phyloP scores from a whole-genome alignment of 2,329 filamentous ascomycete genomes.

The Tympanopsis confertula region DNA sequence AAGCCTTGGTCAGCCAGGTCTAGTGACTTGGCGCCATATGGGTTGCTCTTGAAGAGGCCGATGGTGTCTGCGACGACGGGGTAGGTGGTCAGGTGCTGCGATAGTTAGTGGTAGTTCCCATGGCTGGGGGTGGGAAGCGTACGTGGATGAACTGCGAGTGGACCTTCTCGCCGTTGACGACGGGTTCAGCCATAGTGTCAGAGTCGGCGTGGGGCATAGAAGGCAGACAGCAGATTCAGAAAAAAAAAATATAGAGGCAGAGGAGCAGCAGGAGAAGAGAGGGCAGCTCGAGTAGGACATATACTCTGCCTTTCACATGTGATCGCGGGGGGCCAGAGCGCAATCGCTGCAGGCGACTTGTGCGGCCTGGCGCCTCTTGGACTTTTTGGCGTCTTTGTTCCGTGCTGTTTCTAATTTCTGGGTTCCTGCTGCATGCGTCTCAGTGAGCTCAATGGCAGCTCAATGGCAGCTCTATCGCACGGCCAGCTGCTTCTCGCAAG shows the following conservation, averaged over 20 bases:
- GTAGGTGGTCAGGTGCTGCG: constrained; percentile 48
- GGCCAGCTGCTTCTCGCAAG: too few species aligned
- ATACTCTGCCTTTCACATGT: too few species aligned
- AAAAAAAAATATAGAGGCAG: background rate
- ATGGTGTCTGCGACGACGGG: constrained; percentile 50
- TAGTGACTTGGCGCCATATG: constrained; percentile 51
- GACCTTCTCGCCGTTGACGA: constrained; percentile 1
- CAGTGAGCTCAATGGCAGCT: too few species aligned
- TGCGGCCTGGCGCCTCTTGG: too few species aligned
- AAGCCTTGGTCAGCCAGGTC: constrained; percentile 45
- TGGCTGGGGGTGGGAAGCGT: background rate
- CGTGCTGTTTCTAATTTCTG: background rate
- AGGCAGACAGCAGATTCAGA: background rate
- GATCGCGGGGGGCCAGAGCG: too few species aligned
- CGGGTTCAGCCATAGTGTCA: background rate
- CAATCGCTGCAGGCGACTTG: too few species aligned
- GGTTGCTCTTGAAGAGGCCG: constrained; percentile 45
- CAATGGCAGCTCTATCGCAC: too few species aligned
- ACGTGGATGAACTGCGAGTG: background rate
- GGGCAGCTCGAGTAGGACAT: too few species aligned
- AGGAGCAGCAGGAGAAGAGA: too few species aligned
- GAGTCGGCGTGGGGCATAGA: background rate
- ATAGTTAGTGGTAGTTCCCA: background rate
- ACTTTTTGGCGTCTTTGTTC: too few species aligned
- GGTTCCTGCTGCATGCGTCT: too few species aligned